Base-by-base conservation (phyloP, 2,329 filamentous ascomycete genomes). In the Myriangium duriaei region DNA sequence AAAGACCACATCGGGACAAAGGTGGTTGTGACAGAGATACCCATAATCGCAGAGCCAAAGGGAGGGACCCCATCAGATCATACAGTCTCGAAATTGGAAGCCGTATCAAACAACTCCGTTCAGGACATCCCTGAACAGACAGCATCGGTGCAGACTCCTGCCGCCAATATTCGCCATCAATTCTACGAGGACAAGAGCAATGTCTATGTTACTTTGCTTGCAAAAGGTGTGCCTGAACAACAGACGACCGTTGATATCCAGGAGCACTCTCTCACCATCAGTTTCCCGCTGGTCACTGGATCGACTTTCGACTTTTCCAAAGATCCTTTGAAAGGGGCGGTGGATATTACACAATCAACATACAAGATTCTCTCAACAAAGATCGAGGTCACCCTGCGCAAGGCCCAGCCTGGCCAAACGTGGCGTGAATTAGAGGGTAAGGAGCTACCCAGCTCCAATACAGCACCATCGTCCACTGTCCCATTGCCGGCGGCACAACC, bases 331-430 rank as follows among this genome's bases (percentile, higher is more conserved):
- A 85, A 70, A 55, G 74, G 70, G 11, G 55, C 69, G 7, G 76
- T 93, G 49, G 71, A 82, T 37, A 58, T 73, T 0, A 51, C 66
- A 1, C 59, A 67, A 19, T 84, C 75, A 13, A 78, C 67, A 31
- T 73, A 65, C 47, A 71, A 67, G 1, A 71, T 92, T 38, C 79
- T 81, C 30, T 68, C 79, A 1, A 84, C 76, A 51, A 94, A 94
- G 56, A 69, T 93, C 38, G 86, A 93, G 56, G 63, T 94, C 26
- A 70, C 64, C 9, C 68, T 94, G 11, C 69, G 68, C 43, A 94
- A 94, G 58, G 63, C 68, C 29, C 66, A 57, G 1, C 58, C 71
- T 0, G 79, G 78, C 5, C 59, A 68, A 34, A 87, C 83, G 54
- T 91, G 84, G 84, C 57, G 67, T 16, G 51, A 60, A 1, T 61